These are phyloP conservation scores for Fusarium sp. DNA, from an alignment of 2,329 filamentous ascomycete species.

Conservation along the genomic window DNA sequence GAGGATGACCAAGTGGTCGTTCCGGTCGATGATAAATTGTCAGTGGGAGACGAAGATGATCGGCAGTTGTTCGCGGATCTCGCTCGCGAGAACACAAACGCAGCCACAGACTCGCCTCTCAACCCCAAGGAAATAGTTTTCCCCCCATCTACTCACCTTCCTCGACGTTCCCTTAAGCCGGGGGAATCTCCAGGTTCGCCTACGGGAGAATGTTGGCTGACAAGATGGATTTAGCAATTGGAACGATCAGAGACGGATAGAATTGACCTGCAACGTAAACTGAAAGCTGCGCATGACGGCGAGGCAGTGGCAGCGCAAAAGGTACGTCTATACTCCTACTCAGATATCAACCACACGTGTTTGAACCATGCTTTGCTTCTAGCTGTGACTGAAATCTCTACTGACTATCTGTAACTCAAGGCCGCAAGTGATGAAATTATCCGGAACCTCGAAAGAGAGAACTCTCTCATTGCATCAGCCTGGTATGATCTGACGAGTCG, in stretches of 20 bases:
- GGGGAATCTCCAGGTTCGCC: background rate
- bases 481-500: conserved; percentile 86
- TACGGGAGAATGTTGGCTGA: conserved; percentile 25
- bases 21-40: background rate
- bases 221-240: conserved; percentile 60
- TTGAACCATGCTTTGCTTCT: background rate
- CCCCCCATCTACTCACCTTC: conserved; percentile 6
- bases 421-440: conserved; percentile 66
- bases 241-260: conserved; percentile 68
- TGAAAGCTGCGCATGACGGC: conserved; percentile 65
- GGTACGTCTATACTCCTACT: conserved; percentile 54
- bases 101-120: background rate
- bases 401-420: conserved; percentile 48
- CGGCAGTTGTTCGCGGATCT: background rate
- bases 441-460: conserved; percentile 80
- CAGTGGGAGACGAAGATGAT: background rate
- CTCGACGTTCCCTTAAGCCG: conserved; percentile 6
- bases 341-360: conserved; percentile 6
- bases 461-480: conserved; percentile 81
- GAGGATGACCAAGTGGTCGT: conserved; percentile 26
- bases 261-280: conserved; percentile 65
- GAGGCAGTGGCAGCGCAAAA: conserved; percentile 63
- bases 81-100: background rate
- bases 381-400: conserved; percentile 13
- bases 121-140: background rate